Base-by-base conservation (phyloP, 306 rosid genomes). In the Vachellia pachyceras region DNA sequence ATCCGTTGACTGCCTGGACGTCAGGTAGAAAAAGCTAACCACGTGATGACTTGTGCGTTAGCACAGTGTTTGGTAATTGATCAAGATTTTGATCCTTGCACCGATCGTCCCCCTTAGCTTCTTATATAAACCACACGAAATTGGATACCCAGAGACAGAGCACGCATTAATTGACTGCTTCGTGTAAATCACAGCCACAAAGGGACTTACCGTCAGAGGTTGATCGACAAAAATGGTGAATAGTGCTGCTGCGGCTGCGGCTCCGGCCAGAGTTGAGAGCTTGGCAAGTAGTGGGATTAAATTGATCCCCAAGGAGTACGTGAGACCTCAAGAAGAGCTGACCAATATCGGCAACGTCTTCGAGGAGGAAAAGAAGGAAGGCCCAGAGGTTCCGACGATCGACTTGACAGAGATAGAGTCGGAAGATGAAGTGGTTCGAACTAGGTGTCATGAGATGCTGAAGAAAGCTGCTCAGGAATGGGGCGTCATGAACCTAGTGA, bases 401-500 rank as follows among this genome's bases (percentile, higher is more conserved):
- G 98, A 94, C 55, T 42, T 94, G 78, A 87, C 65, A 50, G 87
- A 86, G 29, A 85, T 94, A 6, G 86, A 87, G 1, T 91, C 90
- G 0, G 73, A 79, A 0, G 91, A 91, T 20, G 83, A 78, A 55
- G 41, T 35, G 0, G 90, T 86, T 41, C 20, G 92, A 50, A 75
- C 49, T 0, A 84, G 75, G 50, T 91, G 98, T 73, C 35, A 86
- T 6, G 92, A 87, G 78, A 84, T 81, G 52, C 64, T 94, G 49
- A 87, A 83, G 85, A 89, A 78, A 61, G 98, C 93, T 0, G 98
- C 98, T 4, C 12, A 50, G 40, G 97, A 91, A 2, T 94, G 98
- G 98, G 98, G 98, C 3, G 98, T 94, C 29, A 90, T 94, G 98
- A 79, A 90, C 67, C 69, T 94, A 4, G 91, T 91, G 23, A 94